Percentiles rank a stretch among this genome's conserved stretches.
Evolutionary conservation across 148 eudicot species (phyloP).

Genomic region (Arctostaphylos glauca): DNA sequence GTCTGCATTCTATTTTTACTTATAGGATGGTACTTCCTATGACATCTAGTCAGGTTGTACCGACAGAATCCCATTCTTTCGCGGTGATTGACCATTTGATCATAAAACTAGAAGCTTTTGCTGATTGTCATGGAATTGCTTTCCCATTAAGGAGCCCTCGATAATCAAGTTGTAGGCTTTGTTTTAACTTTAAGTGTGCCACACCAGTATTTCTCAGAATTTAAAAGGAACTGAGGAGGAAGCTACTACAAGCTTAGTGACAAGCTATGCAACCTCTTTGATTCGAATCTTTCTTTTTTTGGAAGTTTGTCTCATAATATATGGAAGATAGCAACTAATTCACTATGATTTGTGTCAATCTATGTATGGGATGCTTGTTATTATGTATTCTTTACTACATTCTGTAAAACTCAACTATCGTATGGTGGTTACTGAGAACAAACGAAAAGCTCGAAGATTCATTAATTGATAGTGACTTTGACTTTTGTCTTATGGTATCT

Average conservation of each 20-base stretch:
- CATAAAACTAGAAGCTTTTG: not conserved
- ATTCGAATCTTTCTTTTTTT: not conserved
- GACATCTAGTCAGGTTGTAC: not conserved
- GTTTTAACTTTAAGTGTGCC: not conserved
- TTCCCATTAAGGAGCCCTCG: not conserved
- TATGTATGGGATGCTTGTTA: not conserved
- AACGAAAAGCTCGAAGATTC: not conserved
- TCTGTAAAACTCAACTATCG: not conserved
- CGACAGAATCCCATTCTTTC: not conserved
- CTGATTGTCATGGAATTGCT: not conserved
- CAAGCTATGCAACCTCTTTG: not conserved
- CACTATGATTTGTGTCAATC: not conserved
- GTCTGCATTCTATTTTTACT: not conserved
- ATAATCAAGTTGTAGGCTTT: conserved; percentile 8
- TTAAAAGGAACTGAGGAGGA: not conserved
- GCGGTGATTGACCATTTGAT: not conserved
- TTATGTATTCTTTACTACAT: not conserved
- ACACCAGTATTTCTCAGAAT: not conserved
- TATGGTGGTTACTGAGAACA: not conserved
- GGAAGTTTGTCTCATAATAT: not conserved
- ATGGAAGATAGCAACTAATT: not conserved
- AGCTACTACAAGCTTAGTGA: conserved; percentile 2
- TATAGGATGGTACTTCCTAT: not conserved
- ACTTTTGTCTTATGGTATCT: not conserved
- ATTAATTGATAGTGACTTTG: not conserved